Evolutionary conservation across 1,139 yeast species (phyloP).

Genomic region (Geotrichum histeridarum): DNA sequence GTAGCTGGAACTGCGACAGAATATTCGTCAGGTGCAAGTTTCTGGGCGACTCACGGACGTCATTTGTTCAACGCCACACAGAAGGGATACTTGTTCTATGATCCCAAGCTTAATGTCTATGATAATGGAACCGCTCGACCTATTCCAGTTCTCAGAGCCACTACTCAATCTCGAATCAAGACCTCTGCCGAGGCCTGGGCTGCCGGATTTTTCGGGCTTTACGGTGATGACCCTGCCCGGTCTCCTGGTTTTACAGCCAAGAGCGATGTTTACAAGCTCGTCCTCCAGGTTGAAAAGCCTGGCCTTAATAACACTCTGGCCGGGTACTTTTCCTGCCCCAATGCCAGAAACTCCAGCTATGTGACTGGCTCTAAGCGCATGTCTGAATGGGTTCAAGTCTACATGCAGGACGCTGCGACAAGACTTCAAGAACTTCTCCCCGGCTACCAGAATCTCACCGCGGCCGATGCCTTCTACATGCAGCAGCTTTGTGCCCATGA

Average conservation of each 20-base stretch:
- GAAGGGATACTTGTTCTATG: conserved; percentile 25
- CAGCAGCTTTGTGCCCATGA: conserved; percentile 49
- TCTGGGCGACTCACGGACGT: conserved; percentile 44
- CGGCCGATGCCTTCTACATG: conserved; percentile 40
- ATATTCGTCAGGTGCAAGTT: conserved; percentile 38
- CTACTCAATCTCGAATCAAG: conserved; percentile 40
- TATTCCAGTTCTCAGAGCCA: conserved; percentile 38
- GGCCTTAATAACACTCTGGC: conserved; percentile 43
- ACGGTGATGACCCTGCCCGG: conserved; percentile 31
- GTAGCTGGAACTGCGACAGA: conserved; percentile 40
- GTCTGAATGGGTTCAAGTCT: conserved; percentile 37
- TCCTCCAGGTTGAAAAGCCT: conserved; percentile 36
- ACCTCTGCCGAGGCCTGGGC: conserved; percentile 45
- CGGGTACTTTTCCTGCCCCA: conserved; percentile 40
- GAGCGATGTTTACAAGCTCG: conserved; percentile 31
- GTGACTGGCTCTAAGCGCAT: conserved; percentile 26
- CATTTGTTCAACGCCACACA: conserved; percentile 35
- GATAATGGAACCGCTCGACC: conserved; percentile 36
- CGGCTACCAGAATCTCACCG: conserved; percentile 38
- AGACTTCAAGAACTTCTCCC: conserved; percentile 44
- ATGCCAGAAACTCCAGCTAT: conserved; percentile 30
- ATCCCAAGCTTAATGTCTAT: conserved; percentile 30
- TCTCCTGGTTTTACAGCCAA: conserved; percentile 3
- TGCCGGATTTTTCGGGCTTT: conserved; percentile 42
- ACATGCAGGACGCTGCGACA: conserved; percentile 40